These are phyloP conservation scores for Botrytis fragariae DNA, from an alignment of 2,329 filamentous ascomycete species.

Conservation along the genomic window DNA sequence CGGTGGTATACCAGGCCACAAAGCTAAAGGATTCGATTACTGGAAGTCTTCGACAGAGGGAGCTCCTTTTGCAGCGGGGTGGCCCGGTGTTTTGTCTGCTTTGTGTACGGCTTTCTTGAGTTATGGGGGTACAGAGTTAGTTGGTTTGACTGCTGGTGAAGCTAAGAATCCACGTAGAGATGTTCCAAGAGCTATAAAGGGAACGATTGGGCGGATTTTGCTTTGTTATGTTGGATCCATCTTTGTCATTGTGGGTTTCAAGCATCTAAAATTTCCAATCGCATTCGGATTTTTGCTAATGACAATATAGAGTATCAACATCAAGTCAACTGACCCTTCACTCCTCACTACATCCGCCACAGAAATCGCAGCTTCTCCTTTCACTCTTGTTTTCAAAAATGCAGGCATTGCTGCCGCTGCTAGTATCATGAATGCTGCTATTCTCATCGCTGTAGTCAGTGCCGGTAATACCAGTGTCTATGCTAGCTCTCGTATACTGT, in stretches of 20 bases:
- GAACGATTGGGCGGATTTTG: constrained; percentile 82
- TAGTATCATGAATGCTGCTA: constrained; percentile 75
- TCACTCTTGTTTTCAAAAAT: constrained; percentile 56
- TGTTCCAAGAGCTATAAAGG: constrained; percentile 67
- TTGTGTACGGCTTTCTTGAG: constrained; percentile 10
- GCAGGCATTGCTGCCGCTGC: constrained; percentile 66
- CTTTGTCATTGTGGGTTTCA: constrained; percentile 56
- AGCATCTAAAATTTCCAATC: neutral
- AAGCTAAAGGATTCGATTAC: constrained; percentile 11
- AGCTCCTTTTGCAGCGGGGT: constrained; percentile 4
- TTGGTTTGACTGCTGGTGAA: constrained; percentile 55
- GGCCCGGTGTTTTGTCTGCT: constrained; percentile 4
- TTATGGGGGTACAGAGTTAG: constrained; percentile 65
- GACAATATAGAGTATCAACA: constrained; percentile 55
- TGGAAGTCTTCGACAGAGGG: constrained; percentile 8
- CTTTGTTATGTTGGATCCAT: constrained; percentile 76
- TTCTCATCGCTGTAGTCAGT: constrained; percentile 68
- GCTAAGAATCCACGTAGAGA: constrained; percentile 48
- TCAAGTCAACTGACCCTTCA: constrained; percentile 63
- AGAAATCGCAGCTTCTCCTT: constrained; percentile 70
- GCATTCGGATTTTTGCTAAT: neutral
- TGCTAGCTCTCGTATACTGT: constrained; percentile 69
- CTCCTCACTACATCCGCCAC: constrained; percentile 65
- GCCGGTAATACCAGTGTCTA: constrained; percentile 74
- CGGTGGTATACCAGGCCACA: constrained; percentile 5